Evolutionary conservation across 2,329 filamentous ascomycete species (phyloP), one percentile per base, ranked within the genome.

Genomic region (Stemphylium lycopersici): DNA sequence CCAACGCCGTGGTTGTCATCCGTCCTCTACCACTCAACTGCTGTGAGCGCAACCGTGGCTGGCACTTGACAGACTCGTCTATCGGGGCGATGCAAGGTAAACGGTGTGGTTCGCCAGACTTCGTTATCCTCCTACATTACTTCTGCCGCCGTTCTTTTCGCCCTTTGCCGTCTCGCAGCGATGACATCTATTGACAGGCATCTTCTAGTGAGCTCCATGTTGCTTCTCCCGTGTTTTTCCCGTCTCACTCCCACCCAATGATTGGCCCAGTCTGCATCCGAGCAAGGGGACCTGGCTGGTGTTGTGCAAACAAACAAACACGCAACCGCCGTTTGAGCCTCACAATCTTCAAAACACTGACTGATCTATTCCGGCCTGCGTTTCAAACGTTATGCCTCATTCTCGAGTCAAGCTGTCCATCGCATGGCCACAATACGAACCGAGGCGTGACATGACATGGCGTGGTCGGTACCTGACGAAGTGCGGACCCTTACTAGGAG

Each of bases 291-390:
- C 12, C 33, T 51, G 16, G 16, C 41, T 22, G 13, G 22, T 48
- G 26, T 22, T 44, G 42, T 31, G 40, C 33, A 52, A 69, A 65
- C 58, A 69, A 67, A 68, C 62, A 65, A 66, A 66, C 58, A 59
- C 51, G 40, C 55, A 44, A 8, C 53, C 55, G 54, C 53, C 59
- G 60, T 66, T 56, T 59, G 59, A 59, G 59, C 55, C 38, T 42
- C 13, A 18, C 37, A 33, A 42, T 36, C 36, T 48, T 53, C 43
- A 46, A 66, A 62, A 62, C 57, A 53, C 46, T 43, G 51, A 53
- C 50, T 56, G 56, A 43, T 49, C 37, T 42, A 43, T 50, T 49
- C 12, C 24, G 51, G 52, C 40, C 32, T 54, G 38, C 49, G 43
- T 58, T 54, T 46, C 34, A 47, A 48, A 50, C 34, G 18, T 33